Evolutionary conservation across 2,329 filamentous ascomycete genomes (phyloP).

Genomic region (Xylaria sp.): DNA sequence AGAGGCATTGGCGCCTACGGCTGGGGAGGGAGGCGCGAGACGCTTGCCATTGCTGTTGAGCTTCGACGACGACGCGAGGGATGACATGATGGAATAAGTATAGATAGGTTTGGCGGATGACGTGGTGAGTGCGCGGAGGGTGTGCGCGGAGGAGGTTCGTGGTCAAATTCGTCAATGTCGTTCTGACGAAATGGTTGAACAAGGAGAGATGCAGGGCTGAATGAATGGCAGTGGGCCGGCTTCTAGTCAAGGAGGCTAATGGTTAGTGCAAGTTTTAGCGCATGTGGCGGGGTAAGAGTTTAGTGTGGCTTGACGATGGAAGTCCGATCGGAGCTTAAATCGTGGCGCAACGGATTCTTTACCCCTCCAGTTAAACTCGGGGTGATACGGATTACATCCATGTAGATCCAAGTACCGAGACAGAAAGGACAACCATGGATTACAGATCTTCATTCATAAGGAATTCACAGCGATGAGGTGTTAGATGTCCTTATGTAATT

Average conservation of each 20-base stretch:
- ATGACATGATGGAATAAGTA: constrained; percentile 50
- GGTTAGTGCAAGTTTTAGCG: not conserved
- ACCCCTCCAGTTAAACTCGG: too few relatives aligned
- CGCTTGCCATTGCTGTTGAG: constrained; percentile 47
- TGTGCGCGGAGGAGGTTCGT: constrained; percentile 1
- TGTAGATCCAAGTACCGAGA: too few relatives aligned
- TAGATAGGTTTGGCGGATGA: not conserved
- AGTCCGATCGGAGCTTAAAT: not conserved
- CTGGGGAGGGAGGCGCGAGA: constrained; percentile 57
- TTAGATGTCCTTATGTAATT: too few relatives aligned
- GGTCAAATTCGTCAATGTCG: constrained; percentile 16
- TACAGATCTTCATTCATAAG: too few relatives aligned
- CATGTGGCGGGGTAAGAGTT: constrained; percentile 3
- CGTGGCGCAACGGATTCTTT: not conserved
- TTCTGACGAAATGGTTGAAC: not conserved
- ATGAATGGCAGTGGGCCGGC: not conserved
- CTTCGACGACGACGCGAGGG: constrained; percentile 56
- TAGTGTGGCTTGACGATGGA: not conserved
- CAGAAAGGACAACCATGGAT: too few relatives aligned
- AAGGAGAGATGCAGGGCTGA: constrained; percentile 19
- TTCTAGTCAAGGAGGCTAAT: not conserved
- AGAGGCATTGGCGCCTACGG: constrained; percentile 49
- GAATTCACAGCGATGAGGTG: too few relatives aligned
- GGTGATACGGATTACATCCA: too few relatives aligned
- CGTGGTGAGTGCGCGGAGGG: not conserved